A percentile compares a stretch with the other conserved stretches of the same genome.
phyloP scores from a whole-genome alignment of 805 yeast species.

The Candida germanica region DNA sequence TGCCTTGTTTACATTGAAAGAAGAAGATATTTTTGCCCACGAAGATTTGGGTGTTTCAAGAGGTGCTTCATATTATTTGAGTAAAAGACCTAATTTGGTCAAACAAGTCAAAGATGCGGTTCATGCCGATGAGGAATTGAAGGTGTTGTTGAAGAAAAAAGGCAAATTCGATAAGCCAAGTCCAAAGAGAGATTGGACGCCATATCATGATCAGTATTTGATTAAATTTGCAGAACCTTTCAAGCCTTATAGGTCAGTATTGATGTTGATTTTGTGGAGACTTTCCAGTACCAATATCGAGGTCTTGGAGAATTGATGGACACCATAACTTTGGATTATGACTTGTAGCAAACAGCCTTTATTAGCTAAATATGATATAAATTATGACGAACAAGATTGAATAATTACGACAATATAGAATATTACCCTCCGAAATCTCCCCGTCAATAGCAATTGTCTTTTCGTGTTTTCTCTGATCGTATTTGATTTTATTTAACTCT shows the following conservation, averaged over 20 bases:
- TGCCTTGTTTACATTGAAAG: slow-evolving; percentile 61
- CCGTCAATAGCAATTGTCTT: slow-evolving; percentile 29
- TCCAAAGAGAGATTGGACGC: slow-evolving; percentile 62
- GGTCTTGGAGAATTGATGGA: slow-evolving; percentile 35
- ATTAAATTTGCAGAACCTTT: slow-evolving; percentile 55
- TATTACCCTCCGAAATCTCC: slow-evolving; percentile 18
- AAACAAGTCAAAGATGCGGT: slow-evolving; percentile 37
- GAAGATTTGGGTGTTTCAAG: slow-evolving; percentile 85
- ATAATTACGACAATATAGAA: too few relatives aligned
- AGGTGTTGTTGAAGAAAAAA: slow-evolving; percentile 28
- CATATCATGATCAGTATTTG: slow-evolving; percentile 57
- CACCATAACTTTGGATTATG: too few relatives aligned
- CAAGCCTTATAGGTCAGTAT: slow-evolving; percentile 62
- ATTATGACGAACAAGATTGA: background rate
- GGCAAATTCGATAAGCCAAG: slow-evolving; percentile 35
- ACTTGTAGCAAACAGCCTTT: too few relatives aligned
- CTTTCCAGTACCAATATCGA: slow-evolving; percentile 56
- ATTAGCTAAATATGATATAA: background rate
- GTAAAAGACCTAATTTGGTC: slow-evolving; percentile 48
- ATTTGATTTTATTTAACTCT: slow-evolving; percentile 31
- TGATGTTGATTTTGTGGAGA: slow-evolving; percentile 76
- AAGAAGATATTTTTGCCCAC: slow-evolving; percentile 68
- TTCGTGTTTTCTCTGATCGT: slow-evolving; percentile 11
- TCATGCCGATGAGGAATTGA: slow-evolving; percentile 32
- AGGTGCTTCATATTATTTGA: slow-evolving; percentile 67